Evolutionary conservation across 1,139 yeast species (phyloP).

Genomic region (Meyerozyma elateridarum): DNA sequence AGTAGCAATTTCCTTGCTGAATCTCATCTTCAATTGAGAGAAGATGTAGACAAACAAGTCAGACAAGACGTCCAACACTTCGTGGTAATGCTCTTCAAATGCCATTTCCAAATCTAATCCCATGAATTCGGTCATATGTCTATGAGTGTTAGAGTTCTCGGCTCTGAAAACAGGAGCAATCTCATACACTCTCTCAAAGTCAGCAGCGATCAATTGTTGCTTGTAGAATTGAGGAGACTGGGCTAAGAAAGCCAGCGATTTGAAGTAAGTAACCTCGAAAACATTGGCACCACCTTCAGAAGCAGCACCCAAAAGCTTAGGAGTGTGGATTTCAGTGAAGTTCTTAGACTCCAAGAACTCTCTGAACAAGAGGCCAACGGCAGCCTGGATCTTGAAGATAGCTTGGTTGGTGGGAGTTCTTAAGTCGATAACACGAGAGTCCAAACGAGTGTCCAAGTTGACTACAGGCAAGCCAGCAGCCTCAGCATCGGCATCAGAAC

Average conservation of each 20-base stretch:
- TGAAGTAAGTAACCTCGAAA: slow-evolving; percentile 88
- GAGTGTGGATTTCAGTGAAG: slow-evolving; percentile 91
- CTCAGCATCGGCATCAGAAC: slow-evolving; percentile 94
- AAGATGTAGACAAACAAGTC: slow-evolving; percentile 88
- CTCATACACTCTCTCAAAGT: slow-evolving; percentile 93
- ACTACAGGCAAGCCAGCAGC: slow-evolving; percentile 89
- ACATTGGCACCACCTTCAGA: slow-evolving; percentile 98
- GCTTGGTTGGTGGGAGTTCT: slow-evolving; percentile 98
- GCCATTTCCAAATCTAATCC: slow-evolving; percentile 98
- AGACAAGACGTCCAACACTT: slow-evolving; percentile 76
- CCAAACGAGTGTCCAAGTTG: slow-evolving; percentile 92
- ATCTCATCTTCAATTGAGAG: slow-evolving; percentile 74
- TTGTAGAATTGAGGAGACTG: slow-evolving; percentile 98
- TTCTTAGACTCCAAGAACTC: slow-evolving; percentile 68
- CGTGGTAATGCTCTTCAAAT: slow-evolving; percentile 96
- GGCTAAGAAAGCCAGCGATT: slow-evolving; percentile 87
- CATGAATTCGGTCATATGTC: slow-evolving; percentile 98
- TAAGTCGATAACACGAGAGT: slow-evolving; percentile 90
- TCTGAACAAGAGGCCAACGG: slow-evolving; percentile 81
- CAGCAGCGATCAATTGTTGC: slow-evolving; percentile 97
- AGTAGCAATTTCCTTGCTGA: slow-evolving; percentile 74
- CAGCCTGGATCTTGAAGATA: slow-evolving; percentile 89
- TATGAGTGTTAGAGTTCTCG: slow-evolving; percentile 96
- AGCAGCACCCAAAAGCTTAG: slow-evolving; percentile 91
- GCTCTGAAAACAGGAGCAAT: slow-evolving; percentile 98